phyloP scores from a whole-genome alignment of 768 basidiomycete genomes.

The Gymnopilus dilepis region DNA sequence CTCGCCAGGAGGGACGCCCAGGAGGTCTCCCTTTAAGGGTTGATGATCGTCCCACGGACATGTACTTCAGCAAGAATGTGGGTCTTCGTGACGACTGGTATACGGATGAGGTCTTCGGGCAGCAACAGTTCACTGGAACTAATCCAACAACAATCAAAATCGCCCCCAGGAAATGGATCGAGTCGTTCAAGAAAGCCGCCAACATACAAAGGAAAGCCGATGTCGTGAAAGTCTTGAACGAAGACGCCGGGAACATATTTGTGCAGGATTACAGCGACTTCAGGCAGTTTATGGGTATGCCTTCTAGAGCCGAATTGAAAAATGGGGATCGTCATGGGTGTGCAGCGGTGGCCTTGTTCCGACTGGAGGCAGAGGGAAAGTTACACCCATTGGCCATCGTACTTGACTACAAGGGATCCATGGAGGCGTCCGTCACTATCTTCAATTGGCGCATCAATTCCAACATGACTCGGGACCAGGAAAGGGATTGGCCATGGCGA shows the following conservation, averaged over 20 bases:
- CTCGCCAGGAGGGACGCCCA: too few relatives aligned
- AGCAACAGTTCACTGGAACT: slow-evolving; percentile 35
- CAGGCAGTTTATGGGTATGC: neutral
- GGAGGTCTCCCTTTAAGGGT: too few relatives aligned
- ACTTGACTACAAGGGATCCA: slow-evolving; percentile 34
- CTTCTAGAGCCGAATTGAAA: neutral
- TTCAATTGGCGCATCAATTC: slow-evolving; percentile 31
- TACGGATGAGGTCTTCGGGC: slow-evolving; percentile 35
- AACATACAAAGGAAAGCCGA: neutral
- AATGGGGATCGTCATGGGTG: slow-evolving; percentile 29
- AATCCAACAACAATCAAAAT: slow-evolving; percentile 34
- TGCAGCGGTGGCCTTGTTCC: slow-evolving; percentile 35
- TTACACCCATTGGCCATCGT: slow-evolving; percentile 37
- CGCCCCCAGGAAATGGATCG: slow-evolving; percentile 26
- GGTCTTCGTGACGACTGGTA: slow-evolving; percentile 37
- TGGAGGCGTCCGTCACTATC: slow-evolving; percentile 32
- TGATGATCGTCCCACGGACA: too few relatives aligned
- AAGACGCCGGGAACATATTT: neutral
- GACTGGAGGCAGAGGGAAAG: slow-evolving; percentile 29
- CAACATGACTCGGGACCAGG: slow-evolving; percentile 18
- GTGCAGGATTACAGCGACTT: neutral
- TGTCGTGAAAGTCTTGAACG: neutral
- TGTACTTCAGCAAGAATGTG: slow-evolving; percentile 33
- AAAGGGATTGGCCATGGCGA: slow-evolving; percentile 38
- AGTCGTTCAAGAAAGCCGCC: neutral